Evolutionary conservation across 2,329 filamentous ascomycete genomes (phyloP).

Genomic region (Arthrinium puccinioides): DNA sequence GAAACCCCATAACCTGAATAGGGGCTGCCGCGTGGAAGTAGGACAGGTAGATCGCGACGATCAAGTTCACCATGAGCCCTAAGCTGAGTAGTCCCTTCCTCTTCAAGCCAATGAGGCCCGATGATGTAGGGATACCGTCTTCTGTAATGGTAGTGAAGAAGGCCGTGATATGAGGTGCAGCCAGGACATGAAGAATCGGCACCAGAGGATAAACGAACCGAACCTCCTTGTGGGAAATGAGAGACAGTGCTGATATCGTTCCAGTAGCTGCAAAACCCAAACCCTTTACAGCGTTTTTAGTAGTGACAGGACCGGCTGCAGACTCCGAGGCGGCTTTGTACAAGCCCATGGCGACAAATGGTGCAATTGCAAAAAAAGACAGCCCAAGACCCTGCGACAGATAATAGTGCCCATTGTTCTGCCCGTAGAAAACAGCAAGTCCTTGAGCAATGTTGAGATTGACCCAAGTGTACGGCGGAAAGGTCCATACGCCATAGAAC

Average conservation of each 20-base stretch:
- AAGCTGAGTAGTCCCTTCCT: constrained; percentile 49
- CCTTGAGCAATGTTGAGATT: constrained; percentile 86
- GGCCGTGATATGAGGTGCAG: constrained; percentile 56
- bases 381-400: constrained; percentile 83
- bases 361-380: constrained; percentile 74
- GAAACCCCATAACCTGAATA: constrained; percentile 63
- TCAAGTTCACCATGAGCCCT: constrained; percentile 58
- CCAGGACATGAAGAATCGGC: constrained; percentile 75
- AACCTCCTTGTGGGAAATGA: constrained; percentile 92
- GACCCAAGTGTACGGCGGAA: constrained; percentile 81
- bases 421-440: constrained; percentile 86
- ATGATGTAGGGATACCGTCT: constrained; percentile 17
- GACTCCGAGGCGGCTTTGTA: constrained; percentile 37
- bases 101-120: constrained; percentile 24
- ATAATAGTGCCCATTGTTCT: constrained; percentile 89
- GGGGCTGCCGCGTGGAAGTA: constrained; percentile 75
- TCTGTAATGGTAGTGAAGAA: constrained; percentile 51
- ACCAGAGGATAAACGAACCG: constrained; percentile 93
- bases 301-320: constrained; percentile 23
- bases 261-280: constrained; percentile 52
- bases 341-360: constrained; percentile 63
- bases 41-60: constrained; percentile 67
- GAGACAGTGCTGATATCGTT: constrained; percentile 58
- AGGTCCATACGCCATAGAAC: constrained; percentile 81
- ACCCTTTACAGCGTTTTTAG: constrained; percentile 39